Base-by-base conservation (phyloP, 257 asterid species). In the Rhazya stricta region DNA sequence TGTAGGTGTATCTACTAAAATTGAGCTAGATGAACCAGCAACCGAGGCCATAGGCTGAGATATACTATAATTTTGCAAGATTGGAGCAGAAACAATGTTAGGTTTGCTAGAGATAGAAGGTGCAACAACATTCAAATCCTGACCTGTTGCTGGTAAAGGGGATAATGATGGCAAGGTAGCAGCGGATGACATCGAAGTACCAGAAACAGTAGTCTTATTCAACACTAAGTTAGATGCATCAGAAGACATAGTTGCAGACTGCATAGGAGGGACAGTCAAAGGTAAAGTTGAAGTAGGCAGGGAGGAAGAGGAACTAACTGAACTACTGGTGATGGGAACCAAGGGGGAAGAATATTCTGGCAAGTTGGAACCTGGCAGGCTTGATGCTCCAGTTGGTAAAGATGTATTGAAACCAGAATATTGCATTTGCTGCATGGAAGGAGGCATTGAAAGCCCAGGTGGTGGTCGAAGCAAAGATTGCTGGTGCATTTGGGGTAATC, bases 391-490 rank as follows among this genome's bases (percentile, higher is more conserved):
- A 51, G 77, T 71, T 30, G 93, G 88, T 76, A 88, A 75, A 46
- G 98, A 79, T 65, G 96, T 27, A 80, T 81, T 91, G 80, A 88
- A 88, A 74, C 88, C 78, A 73, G 97, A 65, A 84, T 82, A 89
- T 57, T 87, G 98, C 91, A 91, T 85, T 77, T 85, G 98, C 45
- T 86, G 97, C 96, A 94, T 82, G 71, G 95, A 53, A 62, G 96
- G 92, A 58, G 96, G 90, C 71, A 91, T 80, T 39, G 91, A 76
- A 79, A 91, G 63, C 61, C 94, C 97, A 19, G 91, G 85, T 79
- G 99, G 96, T 32, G 99, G 97, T 57, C 92, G 86, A 68, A 90
- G 91, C 81, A 95, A 79, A 76, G 97, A 69, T 73, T 91, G 99
- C 51, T 88, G 97, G 74, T 91, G 92, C 60, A 92, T 69, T 51